Evolutionary conservation across 495 filamentous ascomycete species (phyloP).

Genomic region (Alectoria sarmentosa): DNA sequence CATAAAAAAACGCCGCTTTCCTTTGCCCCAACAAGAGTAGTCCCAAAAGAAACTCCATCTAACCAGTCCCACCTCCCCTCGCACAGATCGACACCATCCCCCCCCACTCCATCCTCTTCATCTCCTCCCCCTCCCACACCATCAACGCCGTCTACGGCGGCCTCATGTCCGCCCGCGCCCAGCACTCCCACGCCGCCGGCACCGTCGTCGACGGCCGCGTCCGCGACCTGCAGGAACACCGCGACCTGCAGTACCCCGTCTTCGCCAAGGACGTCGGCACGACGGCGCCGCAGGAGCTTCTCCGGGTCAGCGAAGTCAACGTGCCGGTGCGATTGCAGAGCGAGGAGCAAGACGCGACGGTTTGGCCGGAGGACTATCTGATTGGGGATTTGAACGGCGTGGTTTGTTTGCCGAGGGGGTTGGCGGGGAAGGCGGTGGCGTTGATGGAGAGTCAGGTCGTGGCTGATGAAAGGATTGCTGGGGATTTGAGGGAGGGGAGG

Average conservation of each 20-base stretch:
- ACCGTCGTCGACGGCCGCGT: constrained; percentile 53
- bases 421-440: constrained; percentile 41
- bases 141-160: constrained; percentile 54
- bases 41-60: background rate
- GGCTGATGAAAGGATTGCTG: constrained; percentile 47
- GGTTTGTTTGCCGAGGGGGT: constrained; percentile 36
- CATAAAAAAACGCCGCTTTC: background rate
- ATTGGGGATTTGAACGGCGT: constrained; percentile 52
- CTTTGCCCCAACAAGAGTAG: too few species aligned
- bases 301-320: constrained; percentile 41
- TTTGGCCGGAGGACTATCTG: constrained; percentile 51
- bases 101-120: constrained; percentile 45
- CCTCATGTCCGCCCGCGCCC: constrained; percentile 50
- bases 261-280: constrained; percentile 51
- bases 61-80: background rate
- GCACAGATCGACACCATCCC: constrained; percentile 53
- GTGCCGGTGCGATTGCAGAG: constrained; percentile 32
- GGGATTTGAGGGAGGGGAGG: constrained; percentile 44
- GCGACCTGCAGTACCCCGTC: constrained; percentile 41
- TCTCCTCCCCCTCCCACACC: constrained; percentile 45
- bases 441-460: constrained; percentile 44
- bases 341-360: constrained; percentile 39
- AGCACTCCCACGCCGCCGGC: constrained; percentile 33
- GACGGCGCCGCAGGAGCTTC: constrained; percentile 39
- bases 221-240: constrained; percentile 53